Percentiles rank a stretch among this genome's conserved stretches.
Conservation (phyloP, 805 yeast species). For the Teunomyces funiuensis region DNA sequence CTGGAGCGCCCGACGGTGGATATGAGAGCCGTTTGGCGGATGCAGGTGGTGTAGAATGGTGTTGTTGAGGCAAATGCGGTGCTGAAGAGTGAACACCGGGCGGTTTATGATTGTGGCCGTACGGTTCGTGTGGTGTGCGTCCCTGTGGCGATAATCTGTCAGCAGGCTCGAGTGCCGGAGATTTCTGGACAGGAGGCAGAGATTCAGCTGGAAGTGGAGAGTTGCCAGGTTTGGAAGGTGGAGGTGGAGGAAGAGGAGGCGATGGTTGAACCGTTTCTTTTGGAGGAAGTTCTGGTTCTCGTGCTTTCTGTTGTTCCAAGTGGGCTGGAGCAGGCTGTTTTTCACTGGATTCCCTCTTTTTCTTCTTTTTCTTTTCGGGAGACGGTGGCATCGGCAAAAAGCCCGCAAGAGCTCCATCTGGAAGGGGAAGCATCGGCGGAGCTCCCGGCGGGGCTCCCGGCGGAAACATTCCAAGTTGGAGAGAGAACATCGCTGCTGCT, state of each 20-base stretch:
- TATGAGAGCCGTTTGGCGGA: conserved; percentile 2
- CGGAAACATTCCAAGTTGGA: conserved; percentile 6
- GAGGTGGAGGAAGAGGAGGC: background rate
- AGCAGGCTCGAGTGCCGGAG: conserved; percentile 2
- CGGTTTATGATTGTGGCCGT: background rate
- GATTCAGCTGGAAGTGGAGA: conserved; percentile 2
- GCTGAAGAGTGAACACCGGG: too few species aligned
- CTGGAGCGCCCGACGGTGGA: conserved; percentile 10
- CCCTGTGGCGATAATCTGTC: conserved; percentile 2
- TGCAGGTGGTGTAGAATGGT: conserved; percentile 13
- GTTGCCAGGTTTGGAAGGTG: background rate
- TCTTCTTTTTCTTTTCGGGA: conserved; percentile 11
- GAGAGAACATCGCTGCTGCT: conserved; percentile 11
- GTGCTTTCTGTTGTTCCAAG: background rate
- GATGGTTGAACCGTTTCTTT: background rate
- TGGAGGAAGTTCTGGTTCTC: background rate
- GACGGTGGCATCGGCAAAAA: conserved; percentile 13
- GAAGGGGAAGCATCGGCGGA: conserved; percentile 10
- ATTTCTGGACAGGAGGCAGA: background rate
- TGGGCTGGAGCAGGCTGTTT: background rate
- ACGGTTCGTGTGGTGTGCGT: conserved; percentile 5
- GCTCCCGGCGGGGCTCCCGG: conserved; percentile 8
- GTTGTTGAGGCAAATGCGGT: conserved; percentile 12
- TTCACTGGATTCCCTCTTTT: conserved; percentile 11
- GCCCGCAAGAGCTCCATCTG: conserved; percentile 10